Percentiles rank a stretch among this genome's conserved stretches.
Conservation (phyloP, 495 filamentous ascomycete species). For the Aspergillus avenaceus region DNA sequence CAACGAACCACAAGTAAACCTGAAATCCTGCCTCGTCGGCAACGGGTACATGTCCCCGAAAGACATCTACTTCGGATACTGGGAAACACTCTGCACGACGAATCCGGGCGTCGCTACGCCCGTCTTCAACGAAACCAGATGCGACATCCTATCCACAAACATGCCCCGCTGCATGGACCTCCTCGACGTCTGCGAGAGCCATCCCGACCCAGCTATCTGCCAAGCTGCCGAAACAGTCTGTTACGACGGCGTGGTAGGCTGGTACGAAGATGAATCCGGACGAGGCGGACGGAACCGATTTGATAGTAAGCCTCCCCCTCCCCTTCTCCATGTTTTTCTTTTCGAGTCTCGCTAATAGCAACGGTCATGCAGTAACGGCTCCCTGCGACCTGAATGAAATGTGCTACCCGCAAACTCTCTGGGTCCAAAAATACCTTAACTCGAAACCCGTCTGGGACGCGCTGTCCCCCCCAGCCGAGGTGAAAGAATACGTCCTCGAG, state of each 20-base stretch:
- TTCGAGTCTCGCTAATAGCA: no score
- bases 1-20: slow-evolving; percentile 21
- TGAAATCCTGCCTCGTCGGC: slow-evolving; percentile 36
- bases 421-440: slow-evolving; percentile 35
- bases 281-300: slow-evolving; percentile 37
- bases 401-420: slow-evolving; percentile 30
- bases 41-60: slow-evolving; percentile 35
- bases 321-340: no score
- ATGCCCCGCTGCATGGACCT: slow-evolving; percentile 41
- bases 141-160: slow-evolving; percentile 38
- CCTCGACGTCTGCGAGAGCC: slow-evolving; percentile 18
- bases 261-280: slow-evolving; percentile 32
- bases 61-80: slow-evolving; percentile 34
- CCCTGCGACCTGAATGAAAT: slow-evolving; percentile 31
- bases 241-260: slow-evolving; percentile 25
- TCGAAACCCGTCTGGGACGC: slow-evolving; percentile 26
- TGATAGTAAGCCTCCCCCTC: slow-evolving; percentile 27
- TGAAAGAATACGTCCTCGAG: slow-evolving; percentile 22
- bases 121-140: slow-evolving; percentile 40
- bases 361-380: slow-evolving; percentile 23
- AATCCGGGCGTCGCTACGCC: slow-evolving; percentile 36
- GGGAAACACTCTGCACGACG: slow-evolving; percentile 42
- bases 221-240: slow-evolving; percentile 23
- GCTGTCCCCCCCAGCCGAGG: slow-evolving; percentile 21
- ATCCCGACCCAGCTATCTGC: slow-evolving; percentile 30